These are phyloP conservation scores for Talaromyces ruber DNA, from an alignment of 495 filamentous ascomycete species.

Conservation along the genomic window DNA sequence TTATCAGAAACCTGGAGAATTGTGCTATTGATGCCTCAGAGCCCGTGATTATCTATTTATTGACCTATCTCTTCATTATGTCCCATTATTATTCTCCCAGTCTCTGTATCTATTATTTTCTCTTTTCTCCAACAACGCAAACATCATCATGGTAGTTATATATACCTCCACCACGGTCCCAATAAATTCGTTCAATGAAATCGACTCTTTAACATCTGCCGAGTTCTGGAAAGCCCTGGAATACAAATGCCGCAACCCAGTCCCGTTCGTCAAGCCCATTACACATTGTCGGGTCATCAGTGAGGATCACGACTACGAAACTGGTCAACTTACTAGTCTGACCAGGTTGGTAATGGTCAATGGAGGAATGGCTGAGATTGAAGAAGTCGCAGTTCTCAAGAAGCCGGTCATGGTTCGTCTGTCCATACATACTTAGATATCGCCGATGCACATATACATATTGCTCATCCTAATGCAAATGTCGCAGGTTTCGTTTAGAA, in stretches of 20 bases:
- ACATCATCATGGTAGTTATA: neutral
- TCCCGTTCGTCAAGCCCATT: neutral
- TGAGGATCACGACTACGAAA: neutral
- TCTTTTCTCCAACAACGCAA: neutral
- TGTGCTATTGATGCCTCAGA: neutral
- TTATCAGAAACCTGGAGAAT: too few relatives aligned
- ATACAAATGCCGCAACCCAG: slow-evolving; percentile 4
- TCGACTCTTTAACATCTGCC: neutral
- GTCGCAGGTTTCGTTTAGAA: neutral
- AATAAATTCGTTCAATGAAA: neutral
- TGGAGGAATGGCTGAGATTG: neutral
- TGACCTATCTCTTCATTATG: neutral
- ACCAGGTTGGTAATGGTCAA: neutral
- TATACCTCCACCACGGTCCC: slow-evolving; percentile 1
- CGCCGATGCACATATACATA: neutral
- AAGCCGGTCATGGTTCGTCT: neutral
- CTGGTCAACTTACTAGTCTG: neutral
- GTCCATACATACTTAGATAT: neutral
- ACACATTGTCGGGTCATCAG: neutral
- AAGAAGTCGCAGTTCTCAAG: slow-evolving; percentile 1
- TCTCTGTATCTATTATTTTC: neutral
- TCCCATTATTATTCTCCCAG: neutral
- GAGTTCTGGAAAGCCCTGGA: slow-evolving; percentile 3
- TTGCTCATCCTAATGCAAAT: neutral
- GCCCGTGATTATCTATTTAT: neutral